Evolutionary conservation across 2,329 filamentous ascomycete species (phyloP), one percentile per base, ranked within the genome.

Genomic region (Alternaria metachromatica): DNA sequence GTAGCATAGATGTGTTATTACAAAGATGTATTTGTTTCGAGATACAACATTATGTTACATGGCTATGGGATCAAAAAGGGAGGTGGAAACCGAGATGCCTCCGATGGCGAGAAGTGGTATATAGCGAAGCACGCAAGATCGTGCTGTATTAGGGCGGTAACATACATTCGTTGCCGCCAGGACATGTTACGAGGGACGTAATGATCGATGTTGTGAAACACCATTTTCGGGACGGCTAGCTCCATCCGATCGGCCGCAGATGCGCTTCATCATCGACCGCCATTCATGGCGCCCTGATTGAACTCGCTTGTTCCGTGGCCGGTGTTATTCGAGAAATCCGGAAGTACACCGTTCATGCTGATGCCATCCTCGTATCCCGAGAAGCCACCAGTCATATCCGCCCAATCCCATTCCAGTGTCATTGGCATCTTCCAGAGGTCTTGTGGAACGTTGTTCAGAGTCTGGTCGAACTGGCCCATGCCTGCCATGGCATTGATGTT

Each of bases 341-440:
- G 75, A 55, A 80, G 63, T 1, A 80, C 78, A 10, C 78, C 78
- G 46, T 78, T 80, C 77, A 80, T 80, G 18, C 72, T 74, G 23
- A 80, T 80, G 4, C 78, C 75, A 23, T 80, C 78, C 56, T 80
- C 78, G 26, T 76, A 79, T 2, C 75, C 76, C 2, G 67, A 68
- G 33, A 76, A 78, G 2, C 78, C 71, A 8, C 77, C 72, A 6
- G 78, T 80, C 80, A 83, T 81, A 55, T 86, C 84, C 3, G 83
- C 87, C 90, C 89, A 92, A 69, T 91, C 93, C 94, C 94, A 97
- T 77, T 98, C 95, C 21, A 98, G 86, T 3, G 93, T 96, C 90
- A 97, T 97, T 2, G 95, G 94, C 88, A 98, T 90, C 78, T 95
- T 92, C 89, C 96, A 99, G 25, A 98, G 81, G 80, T 98, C 96